Evolutionary conservation across 2,329 filamentous ascomycete genomes (phyloP).

Genomic region (Diaporthe vaccinii): DNA sequence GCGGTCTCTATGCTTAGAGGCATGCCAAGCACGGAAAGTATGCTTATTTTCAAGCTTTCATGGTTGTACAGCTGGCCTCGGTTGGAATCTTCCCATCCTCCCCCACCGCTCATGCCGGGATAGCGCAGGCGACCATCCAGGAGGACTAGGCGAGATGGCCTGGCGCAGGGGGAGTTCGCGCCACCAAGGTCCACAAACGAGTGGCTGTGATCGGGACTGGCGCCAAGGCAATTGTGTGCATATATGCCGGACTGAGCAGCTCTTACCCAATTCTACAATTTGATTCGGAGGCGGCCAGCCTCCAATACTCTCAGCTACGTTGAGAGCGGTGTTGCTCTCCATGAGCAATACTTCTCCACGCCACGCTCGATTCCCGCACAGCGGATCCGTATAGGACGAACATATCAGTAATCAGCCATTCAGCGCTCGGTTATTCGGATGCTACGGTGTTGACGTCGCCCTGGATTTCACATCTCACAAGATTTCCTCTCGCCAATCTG

Average conservation of each 20-base stretch:
- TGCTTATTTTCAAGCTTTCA: conserved; percentile 17
- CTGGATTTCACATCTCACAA: conserved; percentile 28
- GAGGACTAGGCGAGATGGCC: conserved; percentile 1
- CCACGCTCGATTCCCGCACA: not conserved
- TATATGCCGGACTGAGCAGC: not conserved
- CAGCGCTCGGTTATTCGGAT: not conserved
- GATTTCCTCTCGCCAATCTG: conserved; percentile 20
- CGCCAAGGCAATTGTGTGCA: not conserved
- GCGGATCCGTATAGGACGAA: not conserved
- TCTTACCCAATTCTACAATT: not conserved
- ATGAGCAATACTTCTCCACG: not conserved
- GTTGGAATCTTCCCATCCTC: not conserved
- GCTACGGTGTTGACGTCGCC: not conserved
- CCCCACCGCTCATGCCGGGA: not conserved
- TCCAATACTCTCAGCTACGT: not conserved
- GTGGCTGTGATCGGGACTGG: not conserved
- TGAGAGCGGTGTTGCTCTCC: too few species aligned
- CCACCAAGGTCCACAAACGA: conserved; percentile 3
- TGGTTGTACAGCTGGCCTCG: conserved; percentile 25
- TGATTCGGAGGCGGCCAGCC: not conserved
- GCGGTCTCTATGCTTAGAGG: not conserved
- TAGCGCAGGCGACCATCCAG: not conserved
- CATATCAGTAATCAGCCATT: not conserved
- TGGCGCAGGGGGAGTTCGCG: not conserved
- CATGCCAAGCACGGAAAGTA: conserved; percentile 9